A percentile compares a stretch with the other conserved stretches of the same genome.
These are phyloP conservation scores for Xylaria sp. DNA, from an alignment of 2,329 filamentous ascomycete genomes.

Conservation along the genomic window DNA sequence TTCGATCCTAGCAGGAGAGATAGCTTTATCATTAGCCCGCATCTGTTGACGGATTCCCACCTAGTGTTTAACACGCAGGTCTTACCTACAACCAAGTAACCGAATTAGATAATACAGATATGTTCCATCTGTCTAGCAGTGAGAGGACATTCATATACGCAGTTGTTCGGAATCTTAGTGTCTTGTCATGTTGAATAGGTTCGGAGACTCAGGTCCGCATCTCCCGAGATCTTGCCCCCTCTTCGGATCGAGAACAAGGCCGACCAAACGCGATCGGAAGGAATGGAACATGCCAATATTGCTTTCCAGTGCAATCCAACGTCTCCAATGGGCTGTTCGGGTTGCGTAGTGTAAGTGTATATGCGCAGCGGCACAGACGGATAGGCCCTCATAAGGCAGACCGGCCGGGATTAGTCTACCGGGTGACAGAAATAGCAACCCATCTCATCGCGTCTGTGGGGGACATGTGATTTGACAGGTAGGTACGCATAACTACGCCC, in stretches of 20 bases:
- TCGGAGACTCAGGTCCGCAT: neutral
- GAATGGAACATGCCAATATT: conserved; percentile 5
- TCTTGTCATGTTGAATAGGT: neutral
- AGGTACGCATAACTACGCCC: neutral
- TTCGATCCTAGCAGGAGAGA: neutral
- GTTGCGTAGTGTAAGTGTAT: conserved; percentile 1
- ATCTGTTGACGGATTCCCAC: neutral
- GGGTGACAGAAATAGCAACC: conserved; percentile 11
- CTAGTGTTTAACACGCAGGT: neutral
- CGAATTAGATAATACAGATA: neutral
- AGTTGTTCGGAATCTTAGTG: neutral
- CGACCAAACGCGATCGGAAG: neutral
- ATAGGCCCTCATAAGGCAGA: neutral
- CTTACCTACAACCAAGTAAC: neutral
- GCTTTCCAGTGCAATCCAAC: neutral
- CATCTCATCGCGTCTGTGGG: neutral
- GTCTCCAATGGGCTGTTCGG: neutral
- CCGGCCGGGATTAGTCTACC: neutral
- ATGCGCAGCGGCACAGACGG: neutral
- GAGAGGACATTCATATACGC: neutral
- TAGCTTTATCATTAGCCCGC: neutral
- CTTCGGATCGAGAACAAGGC: neutral
- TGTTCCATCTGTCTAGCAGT: neutral
- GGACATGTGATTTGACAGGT: neutral
- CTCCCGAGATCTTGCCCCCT: conserved; percentile 12